A percentile compares a stretch with the other conserved stretches of the same genome.
Evolutionary conservation across 352 stramenopile species (phyloP).

Genomic region (Pythium plurisporium): DNA sequence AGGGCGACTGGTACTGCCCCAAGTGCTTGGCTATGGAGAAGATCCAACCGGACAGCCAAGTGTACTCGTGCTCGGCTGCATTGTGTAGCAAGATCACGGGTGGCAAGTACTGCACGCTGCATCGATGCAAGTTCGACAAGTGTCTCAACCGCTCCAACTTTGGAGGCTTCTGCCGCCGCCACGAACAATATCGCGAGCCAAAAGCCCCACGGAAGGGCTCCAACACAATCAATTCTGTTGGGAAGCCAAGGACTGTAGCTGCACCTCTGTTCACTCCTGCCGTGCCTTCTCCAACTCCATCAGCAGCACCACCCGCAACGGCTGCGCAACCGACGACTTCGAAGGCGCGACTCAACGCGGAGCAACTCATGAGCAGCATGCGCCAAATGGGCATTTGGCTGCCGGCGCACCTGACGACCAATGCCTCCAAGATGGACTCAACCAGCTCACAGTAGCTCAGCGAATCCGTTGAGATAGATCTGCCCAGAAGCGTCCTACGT

Average conservation of each 20-base stretch:
- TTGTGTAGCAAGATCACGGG: slow-evolving; percentile 38
- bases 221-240: background rate
- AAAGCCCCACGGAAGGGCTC: background rate
- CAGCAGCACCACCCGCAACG: background rate
- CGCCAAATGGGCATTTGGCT: slow-evolving; percentile 26
- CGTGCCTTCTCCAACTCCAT: background rate
- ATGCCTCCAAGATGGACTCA: background rate
- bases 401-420: slow-evolving; percentile 5
- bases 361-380: slow-evolving; percentile 24
- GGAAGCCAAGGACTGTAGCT: too few species aligned
- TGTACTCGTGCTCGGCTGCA: slow-evolving; percentile 34
- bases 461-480: background rate
- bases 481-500: too few species aligned
- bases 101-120: slow-evolving; percentile 32
- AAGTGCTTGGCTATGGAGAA: slow-evolving; percentile 26
- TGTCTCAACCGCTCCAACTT: slow-evolving; percentile 30
- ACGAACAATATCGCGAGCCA: slow-evolving; percentile 17
- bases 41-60: slow-evolving; percentile 14
- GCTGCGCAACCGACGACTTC: background rate
- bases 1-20: slow-evolving; percentile 48
- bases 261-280: too few species aligned
- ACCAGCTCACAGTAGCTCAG: background rate
- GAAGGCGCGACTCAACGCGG: slow-evolving; percentile 1
- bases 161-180: slow-evolving; percentile 30
- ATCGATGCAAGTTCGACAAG: slow-evolving; percentile 27